Percentiles rank a stretch among this genome's conserved stretches.
These are phyloP conservation scores for Hortiboletus flavorubellus DNA, from an alignment of 768 basidiomycete species.

Conservation along the genomic window DNA sequence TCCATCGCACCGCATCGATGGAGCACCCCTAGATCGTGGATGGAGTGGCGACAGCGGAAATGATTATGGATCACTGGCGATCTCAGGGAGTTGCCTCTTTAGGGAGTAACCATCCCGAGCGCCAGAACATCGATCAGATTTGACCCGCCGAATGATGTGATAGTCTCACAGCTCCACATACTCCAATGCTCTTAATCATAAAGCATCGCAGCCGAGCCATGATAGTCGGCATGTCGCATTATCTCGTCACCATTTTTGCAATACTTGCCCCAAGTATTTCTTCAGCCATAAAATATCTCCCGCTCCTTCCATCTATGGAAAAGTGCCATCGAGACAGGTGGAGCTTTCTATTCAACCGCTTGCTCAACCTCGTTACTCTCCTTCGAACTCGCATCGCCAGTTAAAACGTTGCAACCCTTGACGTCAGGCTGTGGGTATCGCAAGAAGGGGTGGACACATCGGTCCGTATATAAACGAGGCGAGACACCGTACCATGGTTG, in stretches of 20 bases:
- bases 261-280: not conserved
- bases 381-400: not conserved
- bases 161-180: constrained; percentile 4
- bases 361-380: constrained; percentile 7
- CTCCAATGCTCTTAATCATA: not conserved
- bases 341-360: constrained; percentile 8
- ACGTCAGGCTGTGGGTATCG: constrained; percentile 21
- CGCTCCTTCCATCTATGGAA: constrained; percentile 1
- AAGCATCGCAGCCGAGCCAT: not conserved
- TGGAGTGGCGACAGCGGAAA: constrained; percentile 11
- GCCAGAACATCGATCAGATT: too few relatives aligned
- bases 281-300: not conserved
- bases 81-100: constrained; percentile 19
- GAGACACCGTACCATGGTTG: not conserved
- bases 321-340: not conserved
- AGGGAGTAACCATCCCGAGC: not conserved
- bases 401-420: constrained; percentile 22
- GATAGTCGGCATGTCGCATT: too few relatives aligned
- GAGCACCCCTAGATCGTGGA: constrained; percentile 8
- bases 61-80: constrained; percentile 12
- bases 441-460: constrained; percentile 1
- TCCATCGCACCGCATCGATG: constrained; percentile 8
- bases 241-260: not conserved
- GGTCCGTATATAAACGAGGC: constrained; percentile 23
- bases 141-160: not conserved